Evolutionary conservation across 2,329 filamentous ascomycete genomes (phyloP), one percentile per base, ranked within the genome.

Genomic region (Colletotrichum lentis): DNA sequence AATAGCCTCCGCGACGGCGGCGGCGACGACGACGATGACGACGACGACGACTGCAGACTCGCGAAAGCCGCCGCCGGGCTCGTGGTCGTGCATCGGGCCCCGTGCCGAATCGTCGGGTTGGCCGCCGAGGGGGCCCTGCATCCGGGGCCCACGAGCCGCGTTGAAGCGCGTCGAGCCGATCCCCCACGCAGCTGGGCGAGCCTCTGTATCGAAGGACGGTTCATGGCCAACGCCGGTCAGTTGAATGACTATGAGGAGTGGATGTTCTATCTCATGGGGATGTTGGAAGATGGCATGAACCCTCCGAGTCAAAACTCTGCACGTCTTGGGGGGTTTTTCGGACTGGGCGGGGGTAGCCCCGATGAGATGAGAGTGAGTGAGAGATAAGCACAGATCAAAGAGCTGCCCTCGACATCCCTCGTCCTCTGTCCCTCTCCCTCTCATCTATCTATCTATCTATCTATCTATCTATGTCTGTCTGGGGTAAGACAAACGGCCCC

Each of bases 101-200:
- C 44, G 3, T 50, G 35, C 57, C 57, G 57, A 60, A 35, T 41
- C n/a, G 46, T 60, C 57, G 57, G 53, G 55, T 56, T 56, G 49
- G 39, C 27, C 16, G 37, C 50, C 55, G 62, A 55, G 43, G 52
- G 5, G 22, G 50, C 39, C 55, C 44, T 49, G 55, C 43, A 37
- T 24, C 55, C 39, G 43, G 57, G 27, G 37, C 53, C 31, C 43
- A 37, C 54, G 20, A 53, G 54, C 62, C 65, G 65, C 62, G 65
- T 65, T 47, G 58, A 68, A 68, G 65, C 65, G 65, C 50, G 62
- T 55, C 64, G 62, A 68, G 50, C 55, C 65, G 65, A 54, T 22
- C 55, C 65, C 65, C 65, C 62, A 65, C 65, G 65, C 37, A 65
- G 55, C 62, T 55, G 65, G 62, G 55, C 49, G n/a, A 68, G 65